Conservation (phyloP, 768 basidiomycete species). For the Suillus bovinus region DNA sequence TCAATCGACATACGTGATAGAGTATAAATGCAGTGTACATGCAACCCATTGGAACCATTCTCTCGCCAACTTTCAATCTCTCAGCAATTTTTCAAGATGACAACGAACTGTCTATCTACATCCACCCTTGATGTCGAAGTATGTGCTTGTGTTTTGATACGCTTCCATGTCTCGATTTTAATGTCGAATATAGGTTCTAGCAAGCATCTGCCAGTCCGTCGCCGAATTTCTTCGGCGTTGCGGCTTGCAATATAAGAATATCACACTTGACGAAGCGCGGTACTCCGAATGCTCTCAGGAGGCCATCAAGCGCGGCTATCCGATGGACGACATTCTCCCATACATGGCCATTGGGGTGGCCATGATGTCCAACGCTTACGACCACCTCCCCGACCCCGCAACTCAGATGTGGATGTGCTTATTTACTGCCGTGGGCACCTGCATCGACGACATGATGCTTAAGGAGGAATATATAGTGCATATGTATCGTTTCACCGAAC, state of each 20-base stretch:
- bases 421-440: slow-evolving; percentile 39
- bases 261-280: background rate
- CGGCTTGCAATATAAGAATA: background rate
- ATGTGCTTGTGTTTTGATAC: background rate
- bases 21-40: background rate
- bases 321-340: background rate
- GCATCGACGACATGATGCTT: slow-evolving; percentile 37
- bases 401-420: slow-evolving; percentile 36
- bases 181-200: background rate
- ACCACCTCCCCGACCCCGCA: slow-evolving; percentile 25
- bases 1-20: background rate
- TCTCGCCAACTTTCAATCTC: background rate
- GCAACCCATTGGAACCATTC: background rate
- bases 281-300: background rate
- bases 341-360: background rate
- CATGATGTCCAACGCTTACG: slow-evolving; percentile 16
- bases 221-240: slow-evolving; percentile 1
- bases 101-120: background rate
- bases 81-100: background rate
- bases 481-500: slow-evolving; percentile 36
- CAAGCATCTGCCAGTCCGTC: background rate
- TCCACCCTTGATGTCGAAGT: background rate
- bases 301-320: background rate
- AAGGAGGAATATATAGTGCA: slow-evolving; percentile 22
- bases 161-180: background rate